Evolutionary conservation across 345 rosid genomes (phyloP).

Genomic region (Sonneratia caseolaris): DNA sequence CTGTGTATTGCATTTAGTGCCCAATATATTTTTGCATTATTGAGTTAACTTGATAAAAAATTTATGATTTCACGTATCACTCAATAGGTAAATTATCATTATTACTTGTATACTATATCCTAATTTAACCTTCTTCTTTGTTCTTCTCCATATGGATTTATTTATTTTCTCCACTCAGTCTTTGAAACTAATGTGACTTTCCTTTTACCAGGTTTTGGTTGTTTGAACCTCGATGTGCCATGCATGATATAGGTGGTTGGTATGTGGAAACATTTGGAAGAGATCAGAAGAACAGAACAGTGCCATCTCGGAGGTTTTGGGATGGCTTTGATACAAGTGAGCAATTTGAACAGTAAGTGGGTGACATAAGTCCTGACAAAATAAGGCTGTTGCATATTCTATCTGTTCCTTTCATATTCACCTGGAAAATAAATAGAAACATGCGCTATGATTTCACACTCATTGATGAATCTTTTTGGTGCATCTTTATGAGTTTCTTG

Average conservation of each 20-base stretch:
- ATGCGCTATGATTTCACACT: neutral
- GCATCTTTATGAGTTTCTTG: neutral
- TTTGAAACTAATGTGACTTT: slow-evolving; percentile 7
- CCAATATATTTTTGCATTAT: neutral
- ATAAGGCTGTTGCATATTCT: neutral
- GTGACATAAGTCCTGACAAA: slow-evolving; percentile 3
- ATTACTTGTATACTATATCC: neutral
- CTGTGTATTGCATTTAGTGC: neutral
- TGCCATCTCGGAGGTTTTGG: slow-evolving; percentile 65
- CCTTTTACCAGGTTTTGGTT: slow-evolving; percentile 70
- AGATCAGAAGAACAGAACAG: slow-evolving; percentile 61
- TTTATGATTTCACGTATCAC: neutral
- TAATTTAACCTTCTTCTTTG: neutral
- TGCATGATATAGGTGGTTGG: slow-evolving; percentile 96
- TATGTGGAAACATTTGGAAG: slow-evolving; percentile 85
- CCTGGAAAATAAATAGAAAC: neutral
- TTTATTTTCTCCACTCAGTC: neutral
- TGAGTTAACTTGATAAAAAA: neutral
- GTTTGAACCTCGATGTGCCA: slow-evolving; percentile 85
- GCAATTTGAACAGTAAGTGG: slow-evolving; percentile 58
- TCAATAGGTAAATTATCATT: neutral
- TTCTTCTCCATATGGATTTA: slow-evolving; percentile 1
- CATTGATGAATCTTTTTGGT: neutral
- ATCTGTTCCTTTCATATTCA: neutral
- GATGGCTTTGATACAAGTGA: slow-evolving; percentile 49